A percentile compares a stretch with the other conserved stretches of the same genome.
Evolutionary conservation across 345 rosid genomes (phyloP).

Genomic region (Arabidopsis arenosa): DNA sequence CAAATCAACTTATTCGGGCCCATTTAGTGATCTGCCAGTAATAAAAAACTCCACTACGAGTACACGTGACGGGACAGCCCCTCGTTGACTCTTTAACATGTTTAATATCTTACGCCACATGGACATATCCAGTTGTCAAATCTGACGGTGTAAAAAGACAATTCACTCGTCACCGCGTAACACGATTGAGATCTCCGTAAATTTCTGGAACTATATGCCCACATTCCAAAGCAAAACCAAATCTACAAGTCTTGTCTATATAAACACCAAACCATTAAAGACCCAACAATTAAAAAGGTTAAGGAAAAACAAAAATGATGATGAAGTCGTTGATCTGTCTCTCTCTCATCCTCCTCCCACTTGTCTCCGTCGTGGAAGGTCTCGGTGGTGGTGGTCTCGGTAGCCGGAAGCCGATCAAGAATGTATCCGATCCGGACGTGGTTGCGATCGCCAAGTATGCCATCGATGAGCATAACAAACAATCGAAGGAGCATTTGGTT

Average conservation of each 20-base stretch:
- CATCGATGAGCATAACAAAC: slow-evolving; percentile 50
- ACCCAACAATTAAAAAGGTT: neutral
- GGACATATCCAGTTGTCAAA: slow-evolving; percentile 26
- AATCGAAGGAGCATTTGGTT: slow-evolving; percentile 36
- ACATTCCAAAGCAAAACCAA: slow-evolving; percentile 15
- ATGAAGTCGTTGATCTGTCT: slow-evolving; percentile 40
- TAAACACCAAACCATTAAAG: neutral
- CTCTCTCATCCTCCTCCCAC: slow-evolving; percentile 29
- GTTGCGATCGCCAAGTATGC: slow-evolving; percentile 51
- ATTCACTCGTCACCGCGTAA: slow-evolving; percentile 27
- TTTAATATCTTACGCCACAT: slow-evolving; percentile 8
- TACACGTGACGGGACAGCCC: slow-evolving; percentile 36
- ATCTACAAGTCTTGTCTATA: slow-evolving; percentile 12
- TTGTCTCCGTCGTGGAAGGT: slow-evolving; percentile 31
- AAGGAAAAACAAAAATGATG: neutral
- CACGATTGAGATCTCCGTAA: slow-evolving; percentile 31
- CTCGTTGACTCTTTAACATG: slow-evolving; percentile 19
- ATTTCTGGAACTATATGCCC: slow-evolving; percentile 33
- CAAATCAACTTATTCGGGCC: neutral
- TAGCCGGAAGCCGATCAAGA: slow-evolving; percentile 51
- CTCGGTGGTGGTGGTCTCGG: slow-evolving; percentile 32
- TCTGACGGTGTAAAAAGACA: slow-evolving; percentile 35
- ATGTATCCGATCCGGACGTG: slow-evolving; percentile 49
- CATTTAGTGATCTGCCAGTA: slow-evolving; percentile 24
- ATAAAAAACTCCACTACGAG: neutral